phyloP scores from a whole-genome alignment of 2,329 filamentous ascomycete species.

The Ceratocystis colombiana region DNA sequence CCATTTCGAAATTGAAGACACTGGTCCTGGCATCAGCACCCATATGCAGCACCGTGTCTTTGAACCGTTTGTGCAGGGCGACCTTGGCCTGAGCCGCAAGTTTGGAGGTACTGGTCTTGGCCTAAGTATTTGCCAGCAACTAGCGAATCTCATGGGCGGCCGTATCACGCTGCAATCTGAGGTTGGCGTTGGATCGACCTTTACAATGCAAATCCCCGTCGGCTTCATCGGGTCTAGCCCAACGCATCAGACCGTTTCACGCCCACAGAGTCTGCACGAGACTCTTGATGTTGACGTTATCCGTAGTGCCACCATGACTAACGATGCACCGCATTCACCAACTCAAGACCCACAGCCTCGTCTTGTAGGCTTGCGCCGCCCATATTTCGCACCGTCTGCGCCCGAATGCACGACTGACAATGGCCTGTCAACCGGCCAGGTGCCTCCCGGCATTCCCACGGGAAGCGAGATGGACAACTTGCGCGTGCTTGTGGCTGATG shows the following conservation, averaged over 20 bases:
- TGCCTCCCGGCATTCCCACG: conserved; percentile 44
- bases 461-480: conserved; percentile 52
- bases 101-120: conserved; percentile 83
- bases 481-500: conserved; percentile 75
- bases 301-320: conserved; percentile 27
- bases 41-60: conserved; percentile 75
- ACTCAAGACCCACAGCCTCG: conserved; percentile 61
- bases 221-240: conserved; percentile 60
- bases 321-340: conserved; percentile 34
- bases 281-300: conserved; percentile 30
- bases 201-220: conserved; percentile 73
- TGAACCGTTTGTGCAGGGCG: conserved; percentile 90
- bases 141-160: conserved; percentile 75
- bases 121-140: conserved; percentile 78
- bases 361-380: conserved; percentile 69
- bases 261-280: conserved; percentile 39
- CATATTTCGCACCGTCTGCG: conserved; percentile 54
- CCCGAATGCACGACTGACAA: conserved; percentile 27
- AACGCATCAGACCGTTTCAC: conserved; percentile 43
- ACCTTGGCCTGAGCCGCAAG: conserved; percentile 77
- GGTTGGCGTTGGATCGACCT: conserved; percentile 64
- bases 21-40: conserved; percentile 72
- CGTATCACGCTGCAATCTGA: conserved; percentile 61
- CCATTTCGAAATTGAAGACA: conserved; percentile 82
- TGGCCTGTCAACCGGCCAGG: not conserved